phyloP scores from a whole-genome alignment of 176 grass and related monocot species.

The Raddia guianensis region DNA sequence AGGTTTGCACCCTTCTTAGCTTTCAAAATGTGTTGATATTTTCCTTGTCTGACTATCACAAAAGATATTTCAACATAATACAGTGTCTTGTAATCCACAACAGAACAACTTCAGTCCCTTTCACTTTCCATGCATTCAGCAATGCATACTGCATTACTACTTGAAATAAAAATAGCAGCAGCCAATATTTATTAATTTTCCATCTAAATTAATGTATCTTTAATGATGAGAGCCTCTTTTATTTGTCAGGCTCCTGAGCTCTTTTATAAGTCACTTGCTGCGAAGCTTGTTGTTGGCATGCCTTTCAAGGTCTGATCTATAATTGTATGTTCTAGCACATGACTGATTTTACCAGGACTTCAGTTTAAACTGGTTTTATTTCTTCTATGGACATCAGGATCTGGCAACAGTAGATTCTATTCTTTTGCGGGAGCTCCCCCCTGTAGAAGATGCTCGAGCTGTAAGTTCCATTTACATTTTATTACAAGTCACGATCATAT shows the following conservation, averaged over 20 bases:
- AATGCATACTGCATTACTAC: conserved; percentile 15
- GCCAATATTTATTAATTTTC: not conserved
- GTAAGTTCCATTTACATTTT: conserved; percentile 50
- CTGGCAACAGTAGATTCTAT: conserved; percentile 97
- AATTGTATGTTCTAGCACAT: conserved; percentile 27
- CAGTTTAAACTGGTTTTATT: conserved; percentile 31
- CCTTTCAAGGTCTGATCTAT: conserved; percentile 94
- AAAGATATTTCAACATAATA: not conserved
- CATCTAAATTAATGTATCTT: conserved; percentile 22
- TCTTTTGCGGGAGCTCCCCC: conserved; percentile 91
- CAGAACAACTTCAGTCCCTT: not conserved
- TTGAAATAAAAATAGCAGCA: not conserved
- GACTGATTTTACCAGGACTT: conserved; percentile 28
- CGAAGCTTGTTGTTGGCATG: conserved; percentile 92
- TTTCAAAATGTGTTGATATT: not conserved
- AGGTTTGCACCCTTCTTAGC: conserved; percentile 44
- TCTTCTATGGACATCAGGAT: conserved; percentile 67
- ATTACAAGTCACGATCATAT: not conserved
- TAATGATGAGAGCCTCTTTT: conserved; percentile 37
- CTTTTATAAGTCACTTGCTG: conserved; percentile 83
- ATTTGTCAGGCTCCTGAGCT: conserved; percentile 70
- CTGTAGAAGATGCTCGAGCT: conserved; percentile 83
- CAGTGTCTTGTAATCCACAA: conserved; percentile 24
- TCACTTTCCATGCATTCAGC: conserved; percentile 18
- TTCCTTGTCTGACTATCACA: not conserved